Base-by-base conservation (phyloP, 371 early-diverging fungal genomes). In the Rhizomucor miehei region DNA sequence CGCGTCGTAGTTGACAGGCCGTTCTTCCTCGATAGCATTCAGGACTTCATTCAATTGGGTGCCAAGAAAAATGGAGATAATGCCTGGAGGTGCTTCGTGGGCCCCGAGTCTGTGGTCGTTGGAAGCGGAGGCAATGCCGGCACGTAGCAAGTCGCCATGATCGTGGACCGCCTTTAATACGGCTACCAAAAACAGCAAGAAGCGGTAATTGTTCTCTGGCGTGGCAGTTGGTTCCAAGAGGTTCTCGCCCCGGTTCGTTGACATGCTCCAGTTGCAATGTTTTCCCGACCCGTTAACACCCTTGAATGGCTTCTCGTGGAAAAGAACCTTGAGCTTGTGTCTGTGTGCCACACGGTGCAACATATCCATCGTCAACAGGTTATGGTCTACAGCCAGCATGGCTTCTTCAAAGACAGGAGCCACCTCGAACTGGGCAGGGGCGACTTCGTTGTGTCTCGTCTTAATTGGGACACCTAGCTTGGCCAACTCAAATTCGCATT, bases 391-490 rank as follows among this genome's bases (percentile, higher is more conserved):
- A 41, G 99, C 96, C 25, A 93, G 79, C 48, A 92, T 81, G 25
- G 96, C 87, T 72, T 95, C 96, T 79, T 98, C 97, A 61, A 96
- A 97, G 65, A 96, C 94, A 48, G 97, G 99, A 14, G 99, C 97
- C 45, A 95, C 76, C 78, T 98, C 97, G 62, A 95, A 98, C 83
- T 98, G 99, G 65, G 88, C 89, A 41, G 99, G 99, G 36, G 96
- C 97, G n/a, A 97, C 99, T 82, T 98, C 99, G 77, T 98, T 98
- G 85, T 98, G 99, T 55, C 97, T 88, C 35, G 99, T 98, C 89
- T 98, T 98, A 79, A 97, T 81, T 44, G 99, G 99, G 19, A 95
- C 93, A 71, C 99, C 99, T 54, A 97, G 81, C 55, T 89, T 88
- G 77, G 85, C 87, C 52, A 93, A 85, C 79, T 97, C 99, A 40